Conservation (phyloP, 345 rosid genomes). For the Salix brachista region DNA sequence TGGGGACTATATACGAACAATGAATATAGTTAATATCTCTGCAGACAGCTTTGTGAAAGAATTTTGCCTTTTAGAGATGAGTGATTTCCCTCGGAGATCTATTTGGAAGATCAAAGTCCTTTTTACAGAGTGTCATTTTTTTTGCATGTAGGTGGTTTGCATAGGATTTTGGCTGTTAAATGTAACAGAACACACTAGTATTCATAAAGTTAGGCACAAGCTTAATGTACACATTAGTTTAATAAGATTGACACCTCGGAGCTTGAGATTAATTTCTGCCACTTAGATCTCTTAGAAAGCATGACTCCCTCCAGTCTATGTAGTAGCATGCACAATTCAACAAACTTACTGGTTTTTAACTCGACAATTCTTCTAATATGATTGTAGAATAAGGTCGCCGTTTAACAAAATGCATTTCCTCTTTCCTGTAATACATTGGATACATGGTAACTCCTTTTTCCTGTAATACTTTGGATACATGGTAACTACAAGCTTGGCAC, state of each 20-base stretch:
- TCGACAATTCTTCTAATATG: background rate
- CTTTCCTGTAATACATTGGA: background rate
- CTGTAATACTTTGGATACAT: background rate
- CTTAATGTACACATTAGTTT: background rate
- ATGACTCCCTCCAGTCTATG: background rate
- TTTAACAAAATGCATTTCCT: background rate
- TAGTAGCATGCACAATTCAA: background rate
- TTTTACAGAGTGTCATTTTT: background rate
- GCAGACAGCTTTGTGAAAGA: background rate
- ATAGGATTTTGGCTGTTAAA: background rate
- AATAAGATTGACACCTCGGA: background rate
- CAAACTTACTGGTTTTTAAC: background rate
- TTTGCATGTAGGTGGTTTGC: background rate
- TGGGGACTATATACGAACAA: background rate
- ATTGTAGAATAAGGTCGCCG: background rate
- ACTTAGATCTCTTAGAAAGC: background rate
- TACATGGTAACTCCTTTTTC: background rate
- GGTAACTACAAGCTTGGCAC: background rate
- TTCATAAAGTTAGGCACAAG: background rate
- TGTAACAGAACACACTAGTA: background rate
- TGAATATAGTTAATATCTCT: too few species aligned
- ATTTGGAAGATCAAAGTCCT: background rate
- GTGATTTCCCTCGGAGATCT: background rate
- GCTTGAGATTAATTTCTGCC: background rate
- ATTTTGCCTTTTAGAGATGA: background rate